Evolutionary conservation across 108 stramenopile species (phyloP).

Genomic region (Fragilariopsis cylindrus): DNA sequence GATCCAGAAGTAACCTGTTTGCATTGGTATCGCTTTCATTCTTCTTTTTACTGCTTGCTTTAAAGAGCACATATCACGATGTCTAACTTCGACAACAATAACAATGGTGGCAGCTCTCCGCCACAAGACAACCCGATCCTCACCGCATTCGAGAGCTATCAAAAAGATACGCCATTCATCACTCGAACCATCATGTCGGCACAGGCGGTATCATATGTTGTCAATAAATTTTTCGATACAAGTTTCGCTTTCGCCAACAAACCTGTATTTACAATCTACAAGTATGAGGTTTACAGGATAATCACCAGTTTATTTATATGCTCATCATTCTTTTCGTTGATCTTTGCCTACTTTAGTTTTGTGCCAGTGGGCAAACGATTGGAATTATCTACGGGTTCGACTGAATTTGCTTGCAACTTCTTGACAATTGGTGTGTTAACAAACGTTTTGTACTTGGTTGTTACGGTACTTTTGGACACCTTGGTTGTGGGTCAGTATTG

Average conservation of each 20-base stretch:
- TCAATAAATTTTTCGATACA: constrained; percentile 55
- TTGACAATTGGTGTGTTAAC: constrained; percentile 51
- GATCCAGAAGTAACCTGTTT: too few species aligned
- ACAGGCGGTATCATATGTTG: constrained; percentile 54
- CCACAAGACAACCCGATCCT: constrained; percentile 67
- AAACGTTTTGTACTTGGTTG: constrained; percentile 50
- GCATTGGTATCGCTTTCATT: too few species aligned
- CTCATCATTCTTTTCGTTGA: constrained; percentile 49
- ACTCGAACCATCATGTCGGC: constrained; percentile 65
- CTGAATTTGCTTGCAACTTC: constrained; percentile 67
- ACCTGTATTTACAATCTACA: constrained; percentile 65
- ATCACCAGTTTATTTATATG: constrained; percentile 71
- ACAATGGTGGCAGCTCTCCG: constrained; percentile 25
- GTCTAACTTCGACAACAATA: neutral
- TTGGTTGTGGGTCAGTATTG: constrained; percentile 40
- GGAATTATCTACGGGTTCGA: constrained; percentile 72
- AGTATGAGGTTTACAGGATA: constrained; percentile 80
- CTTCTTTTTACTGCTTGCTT: neutral
- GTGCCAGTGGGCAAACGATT: constrained; percentile 63
- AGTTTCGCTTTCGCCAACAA: constrained; percentile 64
- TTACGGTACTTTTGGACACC: constrained; percentile 47
- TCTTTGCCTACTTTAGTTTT: constrained; percentile 75
- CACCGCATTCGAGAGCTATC: constrained; percentile 58
- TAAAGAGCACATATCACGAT: neutral
- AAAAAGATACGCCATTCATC: constrained; percentile 70